Evolutionary conservation across 495 filamentous ascomycete species (phyloP).

Genomic region (Rostrohypoxylon terebratum): DNA sequence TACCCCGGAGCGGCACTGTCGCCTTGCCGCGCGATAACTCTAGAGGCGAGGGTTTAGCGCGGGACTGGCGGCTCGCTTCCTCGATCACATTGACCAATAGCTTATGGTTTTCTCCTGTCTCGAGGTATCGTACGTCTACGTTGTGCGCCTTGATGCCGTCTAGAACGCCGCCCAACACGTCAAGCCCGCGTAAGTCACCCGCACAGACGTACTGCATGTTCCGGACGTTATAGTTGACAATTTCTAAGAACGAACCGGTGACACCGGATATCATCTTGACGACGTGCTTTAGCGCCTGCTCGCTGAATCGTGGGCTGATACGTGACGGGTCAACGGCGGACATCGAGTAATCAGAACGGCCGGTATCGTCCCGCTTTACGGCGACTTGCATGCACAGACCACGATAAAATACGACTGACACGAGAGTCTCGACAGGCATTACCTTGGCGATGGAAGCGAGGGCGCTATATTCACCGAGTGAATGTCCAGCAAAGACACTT

Average conservation of each 20-base stretch:
- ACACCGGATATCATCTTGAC: constrained; percentile 83
- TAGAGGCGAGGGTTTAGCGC: constrained; percentile 79
- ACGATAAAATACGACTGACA: constrained; percentile 92
- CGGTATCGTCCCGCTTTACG: constrained; percentile 84
- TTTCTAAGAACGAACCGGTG: constrained; percentile 85
- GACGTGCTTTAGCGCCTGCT: constrained; percentile 87
- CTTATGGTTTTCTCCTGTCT: constrained; percentile 75
- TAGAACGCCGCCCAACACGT: constrained; percentile 80
- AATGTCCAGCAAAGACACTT: constrained; percentile 89
- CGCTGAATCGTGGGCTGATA: constrained; percentile 87
- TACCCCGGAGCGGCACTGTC: constrained; percentile 88
- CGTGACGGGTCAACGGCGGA: constrained; percentile 89
- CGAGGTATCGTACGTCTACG: constrained; percentile 70
- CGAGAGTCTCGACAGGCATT: constrained; percentile 91
- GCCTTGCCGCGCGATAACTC: constrained; percentile 85
- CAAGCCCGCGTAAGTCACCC: constrained; percentile 85
- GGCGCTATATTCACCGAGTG: constrained; percentile 90
- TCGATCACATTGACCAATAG: constrained; percentile 69
- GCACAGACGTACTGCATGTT: constrained; percentile 94
- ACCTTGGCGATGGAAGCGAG: constrained; percentile 89
- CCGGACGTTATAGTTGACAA: constrained; percentile 92
- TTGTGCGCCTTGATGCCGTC: constrained; percentile 88
- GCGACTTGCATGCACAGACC: constrained; percentile 94
- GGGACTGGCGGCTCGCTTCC: constrained; percentile 78
- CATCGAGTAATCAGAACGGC: constrained; percentile 90